Conservation (phyloP, 192 early-diverging fungal species). For the Kappamyces sp. region DNA sequence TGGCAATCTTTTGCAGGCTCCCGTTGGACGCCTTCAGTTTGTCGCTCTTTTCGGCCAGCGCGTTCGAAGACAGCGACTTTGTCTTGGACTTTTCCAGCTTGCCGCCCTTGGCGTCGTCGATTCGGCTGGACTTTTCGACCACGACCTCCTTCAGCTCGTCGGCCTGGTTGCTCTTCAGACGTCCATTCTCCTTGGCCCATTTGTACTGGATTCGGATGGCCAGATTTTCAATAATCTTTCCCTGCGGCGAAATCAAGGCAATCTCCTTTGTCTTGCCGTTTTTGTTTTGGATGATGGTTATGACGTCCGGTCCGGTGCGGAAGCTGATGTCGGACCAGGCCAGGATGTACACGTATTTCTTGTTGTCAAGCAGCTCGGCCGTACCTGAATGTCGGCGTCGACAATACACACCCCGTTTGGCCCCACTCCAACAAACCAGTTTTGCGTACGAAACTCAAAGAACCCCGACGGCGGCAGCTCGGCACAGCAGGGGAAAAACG, state of each 20-base stretch:
- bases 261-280: slow-evolving; percentile 21
- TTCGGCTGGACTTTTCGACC: too few species aligned
- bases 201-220: slow-evolving; percentile 25
- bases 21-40: too few species aligned
- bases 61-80: too few species aligned
- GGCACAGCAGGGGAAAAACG: slow-evolving; percentile 46
- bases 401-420: slow-evolving; percentile 41
- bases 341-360: slow-evolving; percentile 23
- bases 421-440: slow-evolving; percentile 41
- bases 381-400: slow-evolving; percentile 40
- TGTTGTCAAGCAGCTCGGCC: slow-evolving; percentile 18
- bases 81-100: too few species aligned
- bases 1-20: too few species aligned
- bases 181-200: slow-evolving; percentile 14
- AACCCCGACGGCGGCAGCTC: slow-evolving; percentile 47
- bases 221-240: slow-evolving; percentile 23
- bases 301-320: neutral
- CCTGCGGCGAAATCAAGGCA: slow-evolving; percentile 25
- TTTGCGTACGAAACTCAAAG: slow-evolving; percentile 49
- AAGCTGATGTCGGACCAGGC: slow-evolving; percentile 11
- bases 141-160: too few species aligned
- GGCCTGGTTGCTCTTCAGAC: neutral
- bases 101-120: too few species aligned
- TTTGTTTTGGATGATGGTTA: neutral
- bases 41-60: too few species aligned